phyloP scores from a whole-genome alignment of 2,329 filamentous ascomycete genomes.

The Fusarium tanahbumbuense region DNA sequence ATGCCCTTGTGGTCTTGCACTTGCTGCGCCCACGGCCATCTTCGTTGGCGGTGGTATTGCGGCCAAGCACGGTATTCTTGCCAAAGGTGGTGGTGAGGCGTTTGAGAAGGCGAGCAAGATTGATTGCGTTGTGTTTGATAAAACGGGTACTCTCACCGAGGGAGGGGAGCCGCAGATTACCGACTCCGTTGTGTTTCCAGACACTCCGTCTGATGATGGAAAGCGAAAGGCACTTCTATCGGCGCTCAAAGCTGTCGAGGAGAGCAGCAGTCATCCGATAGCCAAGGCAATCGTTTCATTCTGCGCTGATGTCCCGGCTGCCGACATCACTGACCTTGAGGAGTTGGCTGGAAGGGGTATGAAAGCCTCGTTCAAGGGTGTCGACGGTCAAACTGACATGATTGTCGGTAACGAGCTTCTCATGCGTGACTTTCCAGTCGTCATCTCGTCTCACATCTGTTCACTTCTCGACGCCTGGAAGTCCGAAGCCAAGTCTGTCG shows the following conservation, averaged over 20 bases:
- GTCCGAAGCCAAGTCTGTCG: conserved; percentile 71
- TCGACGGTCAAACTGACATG: conserved; percentile 54
- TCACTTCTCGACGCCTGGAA: conserved; percentile 67
- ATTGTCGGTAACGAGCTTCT: conserved; percentile 79
- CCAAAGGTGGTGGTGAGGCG: conserved; percentile 85
- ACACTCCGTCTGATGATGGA: conserved; percentile 36
- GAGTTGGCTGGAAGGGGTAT: conserved; percentile 80
- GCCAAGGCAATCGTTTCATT: conserved; percentile 76
- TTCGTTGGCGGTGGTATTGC: conserved; percentile 86
- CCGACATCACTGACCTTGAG: conserved; percentile 60
- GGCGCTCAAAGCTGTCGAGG: conserved; percentile 71
- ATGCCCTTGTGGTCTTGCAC: conserved; percentile 84
- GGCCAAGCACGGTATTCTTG: conserved; percentile 82
- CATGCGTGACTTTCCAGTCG: conserved; percentile 64
- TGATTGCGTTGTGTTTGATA: conserved; percentile 86
- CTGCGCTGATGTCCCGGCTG: conserved; percentile 58
- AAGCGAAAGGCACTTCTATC: conserved; percentile 57
- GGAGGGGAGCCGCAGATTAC: conserved; percentile 78
- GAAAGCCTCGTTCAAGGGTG: conserved; percentile 59
- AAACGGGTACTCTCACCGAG: conserved; percentile 85
- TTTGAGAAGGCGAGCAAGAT: conserved; percentile 86
- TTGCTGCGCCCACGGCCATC: conserved; percentile 87
- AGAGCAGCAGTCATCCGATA: conserved; percentile 79
- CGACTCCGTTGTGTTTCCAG: conserved; percentile 59
- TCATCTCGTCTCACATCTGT: conserved; percentile 51